Evolutionary conservation across 2,329 filamentous ascomycete genomes (phyloP).

Genomic region (Nothomitra cinnamomea): DNA sequence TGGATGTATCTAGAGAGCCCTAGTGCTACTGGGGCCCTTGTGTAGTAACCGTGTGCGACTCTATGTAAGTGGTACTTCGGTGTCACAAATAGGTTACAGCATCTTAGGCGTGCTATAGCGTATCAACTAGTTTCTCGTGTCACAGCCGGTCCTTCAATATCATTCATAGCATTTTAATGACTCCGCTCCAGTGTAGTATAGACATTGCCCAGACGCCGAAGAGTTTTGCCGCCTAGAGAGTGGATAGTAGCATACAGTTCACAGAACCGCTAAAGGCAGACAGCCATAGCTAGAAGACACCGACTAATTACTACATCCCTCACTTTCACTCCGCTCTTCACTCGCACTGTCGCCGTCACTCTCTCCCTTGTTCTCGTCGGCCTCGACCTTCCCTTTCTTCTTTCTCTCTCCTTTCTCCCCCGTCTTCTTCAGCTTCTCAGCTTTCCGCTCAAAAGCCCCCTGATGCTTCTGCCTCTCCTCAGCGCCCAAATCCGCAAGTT

Average conservation of each 20-base stretch:
- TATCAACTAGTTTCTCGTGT: too few species aligned
- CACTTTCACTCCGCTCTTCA: not conserved
- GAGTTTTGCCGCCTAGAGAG: too few species aligned
- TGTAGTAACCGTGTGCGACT: too few species aligned
- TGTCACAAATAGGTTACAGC: too few species aligned
- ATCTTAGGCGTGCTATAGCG: too few species aligned
- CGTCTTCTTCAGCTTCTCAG: constrained; percentile 35
- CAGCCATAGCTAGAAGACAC: not conserved
- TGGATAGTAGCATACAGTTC: not conserved
- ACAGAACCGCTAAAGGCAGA: not conserved
- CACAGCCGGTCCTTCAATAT: too few species aligned
- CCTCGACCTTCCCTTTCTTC: not conserved
- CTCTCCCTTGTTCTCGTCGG: not conserved
- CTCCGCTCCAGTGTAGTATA: too few species aligned
- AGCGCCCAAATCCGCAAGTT: constrained; percentile 49
- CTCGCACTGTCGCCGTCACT: not conserved
- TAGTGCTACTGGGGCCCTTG: too few species aligned
- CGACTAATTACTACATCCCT: not conserved
- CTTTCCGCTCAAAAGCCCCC: constrained; percentile 63
- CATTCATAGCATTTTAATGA: too few species aligned
- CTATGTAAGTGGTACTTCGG: too few species aligned
- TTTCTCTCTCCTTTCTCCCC: constrained; percentile 26
- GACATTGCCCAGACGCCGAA: too few species aligned
- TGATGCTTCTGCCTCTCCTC: constrained; percentile 58
- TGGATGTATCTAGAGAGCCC: too few species aligned